Percentiles rank a stretch among this genome's conserved stretches.
phyloP scores from a whole-genome alignment of 2,329 filamentous ascomycete species.

The Paracorniculantispora psalliotae region DNA sequence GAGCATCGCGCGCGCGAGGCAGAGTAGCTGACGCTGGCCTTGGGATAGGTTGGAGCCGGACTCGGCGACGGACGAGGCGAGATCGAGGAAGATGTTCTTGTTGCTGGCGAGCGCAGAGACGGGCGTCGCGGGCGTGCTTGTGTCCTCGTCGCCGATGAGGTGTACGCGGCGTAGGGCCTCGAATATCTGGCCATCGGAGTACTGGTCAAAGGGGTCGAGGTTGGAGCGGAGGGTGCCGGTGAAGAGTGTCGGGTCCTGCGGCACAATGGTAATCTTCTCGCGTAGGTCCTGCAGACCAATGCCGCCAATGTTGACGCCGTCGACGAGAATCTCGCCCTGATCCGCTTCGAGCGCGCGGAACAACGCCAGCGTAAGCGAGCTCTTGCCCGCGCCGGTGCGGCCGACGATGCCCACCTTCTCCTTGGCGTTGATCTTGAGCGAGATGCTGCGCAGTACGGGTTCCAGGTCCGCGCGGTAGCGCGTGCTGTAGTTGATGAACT shows the following conservation, averaged over 20 bases:
- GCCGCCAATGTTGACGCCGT: slow-evolving; percentile 80
- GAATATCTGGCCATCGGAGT: slow-evolving; percentile 88
- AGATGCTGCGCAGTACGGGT: slow-evolving; percentile 75
- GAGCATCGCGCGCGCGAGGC: slow-evolving; percentile 85
- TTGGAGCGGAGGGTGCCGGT: slow-evolving; percentile 88
- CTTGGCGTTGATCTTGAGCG: slow-evolving; percentile 76
- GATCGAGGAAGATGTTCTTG: slow-evolving; percentile 84
- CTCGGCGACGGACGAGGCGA: slow-evolving; percentile 77
- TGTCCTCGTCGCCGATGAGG: slow-evolving; percentile 62
- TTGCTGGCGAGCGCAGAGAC: slow-evolving; percentile 56
- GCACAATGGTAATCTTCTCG: slow-evolving; percentile 93
- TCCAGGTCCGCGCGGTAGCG: slow-evolving; percentile 85
- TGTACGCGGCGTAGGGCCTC: slow-evolving; percentile 82
- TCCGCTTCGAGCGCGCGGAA: slow-evolving; percentile 94
- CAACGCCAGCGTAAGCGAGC: slow-evolving; percentile 84
- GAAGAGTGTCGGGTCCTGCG: slow-evolving; percentile 93
- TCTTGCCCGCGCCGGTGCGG: slow-evolving; percentile 93
- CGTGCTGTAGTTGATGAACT: slow-evolving; percentile 86
- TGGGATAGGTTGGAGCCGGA: slow-evolving; percentile 94
- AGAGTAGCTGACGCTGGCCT: slow-evolving; percentile 90
- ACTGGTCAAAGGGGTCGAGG: slow-evolving; percentile 83
- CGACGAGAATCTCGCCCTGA: slow-evolving; percentile 81
- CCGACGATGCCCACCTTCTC: slow-evolving; percentile 97
- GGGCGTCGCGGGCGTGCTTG: slow-evolving; percentile 25
- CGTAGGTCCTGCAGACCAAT: slow-evolving; percentile 93